Conservation (phyloP, 306 rosid species). For the Cyclanthera cordifolia region DNA sequence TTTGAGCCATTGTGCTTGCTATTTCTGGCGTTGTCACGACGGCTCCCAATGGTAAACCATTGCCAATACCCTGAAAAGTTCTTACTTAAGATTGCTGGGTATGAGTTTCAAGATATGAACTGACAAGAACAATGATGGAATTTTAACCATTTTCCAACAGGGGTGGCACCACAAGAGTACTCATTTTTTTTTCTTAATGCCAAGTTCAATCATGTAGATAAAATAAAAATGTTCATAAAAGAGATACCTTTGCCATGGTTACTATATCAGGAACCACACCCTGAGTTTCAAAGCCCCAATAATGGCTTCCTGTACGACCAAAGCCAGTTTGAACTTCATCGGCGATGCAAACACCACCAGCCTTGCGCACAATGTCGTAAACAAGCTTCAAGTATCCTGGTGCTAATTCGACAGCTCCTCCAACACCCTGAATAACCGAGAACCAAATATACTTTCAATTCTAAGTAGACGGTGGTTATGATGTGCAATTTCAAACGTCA, state of each 20-base stretch:
- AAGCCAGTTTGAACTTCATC: conserved; percentile 93
- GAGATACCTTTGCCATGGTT: conserved; percentile 96
- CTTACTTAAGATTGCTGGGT: too few relatives aligned
- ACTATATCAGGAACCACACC: conserved; percentile 94
- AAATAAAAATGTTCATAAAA: too few relatives aligned
- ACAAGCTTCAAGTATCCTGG: conserved; percentile 81
- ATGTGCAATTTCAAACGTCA: too few relatives aligned
- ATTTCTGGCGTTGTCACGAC: conserved; percentile 92
- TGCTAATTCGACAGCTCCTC: conserved; percentile 79
- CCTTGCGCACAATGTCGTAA: conserved; percentile 39
- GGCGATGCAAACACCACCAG: conserved; percentile 87
- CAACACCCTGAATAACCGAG: conserved; percentile 58
- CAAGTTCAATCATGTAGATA: too few relatives aligned
- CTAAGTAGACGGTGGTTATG: too few relatives aligned
- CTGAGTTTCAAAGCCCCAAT: conserved; percentile 90
- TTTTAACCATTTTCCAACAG: too few relatives aligned
- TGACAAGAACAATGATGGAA: too few relatives aligned
- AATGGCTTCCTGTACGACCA: conserved; percentile 79
- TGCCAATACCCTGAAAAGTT: conserved; percentile 95
- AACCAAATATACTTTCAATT: too few relatives aligned
- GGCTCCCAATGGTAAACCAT: conserved; percentile 97
- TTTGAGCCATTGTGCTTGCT: too few relatives aligned
- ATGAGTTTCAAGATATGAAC: too few relatives aligned
- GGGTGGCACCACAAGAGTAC: too few relatives aligned
- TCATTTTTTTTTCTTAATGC: too few relatives aligned